phyloP scores from a whole-genome alignment of 345 rosid species.

The Raphanus raphanistrum region DNA sequence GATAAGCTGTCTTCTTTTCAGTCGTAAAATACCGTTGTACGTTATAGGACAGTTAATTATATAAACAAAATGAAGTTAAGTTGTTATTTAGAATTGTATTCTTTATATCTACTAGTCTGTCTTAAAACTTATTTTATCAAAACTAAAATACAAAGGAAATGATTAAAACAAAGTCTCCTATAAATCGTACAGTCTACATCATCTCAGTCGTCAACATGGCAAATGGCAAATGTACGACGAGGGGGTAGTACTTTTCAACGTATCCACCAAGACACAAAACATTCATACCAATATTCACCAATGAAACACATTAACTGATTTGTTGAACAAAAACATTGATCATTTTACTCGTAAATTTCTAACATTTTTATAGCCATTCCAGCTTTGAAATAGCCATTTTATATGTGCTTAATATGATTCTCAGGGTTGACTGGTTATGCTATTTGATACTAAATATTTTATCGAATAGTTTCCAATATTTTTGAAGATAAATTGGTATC shows the following conservation, averaged over 20 bases:
- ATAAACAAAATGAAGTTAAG: not conserved
- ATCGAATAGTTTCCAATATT: not conserved
- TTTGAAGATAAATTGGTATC: not conserved
- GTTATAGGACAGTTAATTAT: constrained; percentile 13
- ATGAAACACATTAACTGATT: not conserved
- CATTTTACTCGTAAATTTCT: not conserved
- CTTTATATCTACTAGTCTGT: not conserved
- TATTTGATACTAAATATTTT: not conserved
- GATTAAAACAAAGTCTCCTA: not conserved
- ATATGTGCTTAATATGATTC: not conserved
- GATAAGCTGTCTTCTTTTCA: constrained; percentile 3
- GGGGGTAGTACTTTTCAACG: not conserved
- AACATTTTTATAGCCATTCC: not conserved
- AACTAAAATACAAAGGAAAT: not conserved
- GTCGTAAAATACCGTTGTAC: constrained; percentile 22
- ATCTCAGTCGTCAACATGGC: not conserved
- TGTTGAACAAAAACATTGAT: not conserved
- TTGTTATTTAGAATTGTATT: not conserved
- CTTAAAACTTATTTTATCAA: not conserved
- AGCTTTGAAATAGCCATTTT: not conserved
- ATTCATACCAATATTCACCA: not conserved
- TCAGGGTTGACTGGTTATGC: not conserved
- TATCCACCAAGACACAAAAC: not conserved
- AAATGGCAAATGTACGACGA: not conserved
- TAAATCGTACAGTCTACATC: not conserved